phyloP scores from a whole-genome alignment of 768 basidiomycete genomes.

The Serendipita sp. region DNA sequence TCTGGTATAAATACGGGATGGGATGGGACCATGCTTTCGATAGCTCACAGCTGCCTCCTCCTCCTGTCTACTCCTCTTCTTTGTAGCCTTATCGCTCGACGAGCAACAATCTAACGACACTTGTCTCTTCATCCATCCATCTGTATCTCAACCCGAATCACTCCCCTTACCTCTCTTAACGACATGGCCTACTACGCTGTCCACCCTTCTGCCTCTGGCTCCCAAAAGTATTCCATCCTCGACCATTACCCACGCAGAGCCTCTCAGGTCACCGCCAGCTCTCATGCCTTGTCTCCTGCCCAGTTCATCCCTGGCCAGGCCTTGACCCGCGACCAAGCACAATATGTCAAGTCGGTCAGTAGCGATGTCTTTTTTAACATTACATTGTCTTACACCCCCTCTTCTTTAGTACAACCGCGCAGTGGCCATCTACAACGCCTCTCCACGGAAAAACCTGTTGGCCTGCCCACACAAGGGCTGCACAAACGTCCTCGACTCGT shows the following conservation, averaged over 20 bases:
- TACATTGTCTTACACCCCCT: neutral
- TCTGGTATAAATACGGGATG: too few species aligned
- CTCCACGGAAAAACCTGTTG: neutral
- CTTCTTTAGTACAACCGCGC: conserved; percentile 3
- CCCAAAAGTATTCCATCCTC: conserved; percentile 5
- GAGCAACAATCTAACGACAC: too few species aligned
- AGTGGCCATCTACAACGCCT: conserved; percentile 4
- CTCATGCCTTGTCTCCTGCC: neutral
- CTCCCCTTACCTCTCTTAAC: too few species aligned
- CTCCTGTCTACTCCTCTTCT: too few species aligned
- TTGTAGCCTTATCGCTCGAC: too few species aligned
- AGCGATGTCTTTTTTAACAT: neutral
- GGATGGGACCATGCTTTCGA: too few species aligned
- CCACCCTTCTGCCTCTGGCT: neutral
- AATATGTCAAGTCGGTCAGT: conserved; percentile 6
- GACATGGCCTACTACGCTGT: neutral
- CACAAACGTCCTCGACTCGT: conserved; percentile 4
- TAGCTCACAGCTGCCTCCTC: too few species aligned
- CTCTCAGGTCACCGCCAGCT: neutral
- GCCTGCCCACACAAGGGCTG: neutral
- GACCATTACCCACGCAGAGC: neutral
- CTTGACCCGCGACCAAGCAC: conserved; percentile 1
- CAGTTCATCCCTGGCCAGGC: conserved; percentile 5
- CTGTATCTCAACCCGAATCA: too few species aligned
- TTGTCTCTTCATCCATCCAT: too few species aligned